Percentiles rank a stretch among this genome's conserved stretches.
These are phyloP conservation scores for Colletotrichum eremochloae DNA, from an alignment of 2,329 filamentous ascomycete genomes.

Conservation along the genomic window DNA sequence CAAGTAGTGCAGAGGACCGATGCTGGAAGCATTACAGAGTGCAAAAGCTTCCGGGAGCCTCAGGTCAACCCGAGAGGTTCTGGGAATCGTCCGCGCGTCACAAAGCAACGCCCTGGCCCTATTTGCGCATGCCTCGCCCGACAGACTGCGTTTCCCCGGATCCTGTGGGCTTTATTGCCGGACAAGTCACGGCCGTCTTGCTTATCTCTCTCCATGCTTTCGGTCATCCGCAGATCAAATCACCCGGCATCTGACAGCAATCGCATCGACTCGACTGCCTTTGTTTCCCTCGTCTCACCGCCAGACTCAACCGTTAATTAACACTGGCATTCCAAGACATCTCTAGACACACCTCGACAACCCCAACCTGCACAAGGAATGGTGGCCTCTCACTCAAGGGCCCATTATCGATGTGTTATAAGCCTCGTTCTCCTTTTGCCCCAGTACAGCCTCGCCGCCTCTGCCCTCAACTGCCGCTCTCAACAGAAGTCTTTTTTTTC, in stretches of 20 bases:
- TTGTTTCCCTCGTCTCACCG: conserved; percentile 29
- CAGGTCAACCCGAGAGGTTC: neutral
- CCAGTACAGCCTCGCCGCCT: conserved; percentile 34
- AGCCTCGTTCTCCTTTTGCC: conserved; percentile 31
- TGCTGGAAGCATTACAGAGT: neutral
- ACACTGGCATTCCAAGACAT: conserved; percentile 26
- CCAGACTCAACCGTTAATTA: conserved; percentile 24
- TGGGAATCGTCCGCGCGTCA: conserved; percentile 19
- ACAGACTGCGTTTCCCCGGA: conserved; percentile 37
- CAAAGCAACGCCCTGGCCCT: conserved; percentile 28
- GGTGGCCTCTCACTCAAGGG: conserved; percentile 11
- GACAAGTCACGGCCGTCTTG: conserved; percentile 29
- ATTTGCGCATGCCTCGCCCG: conserved; percentile 5
- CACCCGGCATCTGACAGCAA: neutral
- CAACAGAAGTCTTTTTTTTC: neutral
- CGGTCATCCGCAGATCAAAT: conserved; percentile 24
- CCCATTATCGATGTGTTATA: conserved; percentile 19
- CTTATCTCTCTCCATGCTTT: conserved; percentile 33
- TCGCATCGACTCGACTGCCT: conserved; percentile 3
- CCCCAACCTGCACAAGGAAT: neutral
- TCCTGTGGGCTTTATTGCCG: conserved; percentile 25
- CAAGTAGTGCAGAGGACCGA: too few relatives aligned
- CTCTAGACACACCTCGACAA: neutral
- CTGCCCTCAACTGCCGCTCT: conserved; percentile 30
- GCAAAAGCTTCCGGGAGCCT: neutral